Evolutionary conservation across 1,139 yeast genomes (phyloP).

Genomic region (Pichia sp.): DNA sequence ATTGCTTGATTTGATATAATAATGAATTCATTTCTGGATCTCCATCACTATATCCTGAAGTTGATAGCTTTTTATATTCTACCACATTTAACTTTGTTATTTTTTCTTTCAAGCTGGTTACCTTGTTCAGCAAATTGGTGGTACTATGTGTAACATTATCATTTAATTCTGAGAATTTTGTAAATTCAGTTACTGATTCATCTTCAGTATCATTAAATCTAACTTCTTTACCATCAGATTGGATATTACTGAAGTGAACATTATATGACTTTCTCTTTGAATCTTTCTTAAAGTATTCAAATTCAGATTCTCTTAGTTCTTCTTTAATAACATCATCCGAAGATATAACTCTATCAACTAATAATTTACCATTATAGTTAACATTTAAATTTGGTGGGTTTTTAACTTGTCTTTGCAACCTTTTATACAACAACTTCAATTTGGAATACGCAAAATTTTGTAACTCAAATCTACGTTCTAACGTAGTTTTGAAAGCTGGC

Average conservation of each 20-base stretch:
- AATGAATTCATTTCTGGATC: conserved; percentile 32
- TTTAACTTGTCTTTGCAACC: conserved; percentile 17
- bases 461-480: conserved; percentile 23
- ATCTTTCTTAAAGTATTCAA: conserved; percentile 7
- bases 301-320: conserved; percentile 7
- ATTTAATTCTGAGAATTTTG: conserved; percentile 12
- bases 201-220: conserved; percentile 20
- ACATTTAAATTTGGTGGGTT: conserved; percentile 33
- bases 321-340: conserved; percentile 21
- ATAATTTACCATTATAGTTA: conserved; percentile 35
- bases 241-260: background rate
- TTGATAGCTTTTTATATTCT: conserved; percentile 18
- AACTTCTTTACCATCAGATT: conserved; percentile 16
- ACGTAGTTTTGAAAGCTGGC: conserved; percentile 25
- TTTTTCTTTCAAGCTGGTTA: conserved; percentile 18
- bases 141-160: conserved; percentile 13
- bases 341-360: conserved; percentile 36
- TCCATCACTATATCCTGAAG: conserved; percentile 18
- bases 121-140: conserved; percentile 12
- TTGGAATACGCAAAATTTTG: conserved; percentile 19
- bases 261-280: background rate
- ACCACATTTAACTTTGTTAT: conserved; percentile 22
- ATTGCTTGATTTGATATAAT: conserved; percentile 36
- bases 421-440: conserved; percentile 16
- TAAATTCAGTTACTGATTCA: background rate